Conservation (phyloP, 164 flowering plant species). For the Santalum album region DNA sequence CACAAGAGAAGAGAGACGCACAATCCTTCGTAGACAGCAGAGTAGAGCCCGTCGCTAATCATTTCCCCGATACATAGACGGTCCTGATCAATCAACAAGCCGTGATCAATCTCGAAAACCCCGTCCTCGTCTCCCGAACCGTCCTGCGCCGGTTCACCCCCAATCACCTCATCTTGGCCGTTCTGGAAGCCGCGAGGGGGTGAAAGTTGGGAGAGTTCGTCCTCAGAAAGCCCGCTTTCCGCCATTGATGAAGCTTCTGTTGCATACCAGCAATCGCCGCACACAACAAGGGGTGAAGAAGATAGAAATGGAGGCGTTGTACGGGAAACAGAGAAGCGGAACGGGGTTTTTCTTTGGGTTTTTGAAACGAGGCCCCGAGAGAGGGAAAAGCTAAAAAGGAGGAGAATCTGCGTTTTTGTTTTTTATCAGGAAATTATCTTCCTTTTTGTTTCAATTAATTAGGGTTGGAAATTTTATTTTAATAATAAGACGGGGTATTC, state of each 20-base stretch:
- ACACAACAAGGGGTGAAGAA: not conserved
- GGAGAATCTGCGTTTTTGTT: no score
- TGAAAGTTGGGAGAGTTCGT: not conserved
- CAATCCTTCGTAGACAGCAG: conserved; percentile 24
- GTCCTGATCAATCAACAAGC: conserved; percentile 12
- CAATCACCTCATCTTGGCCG: not conserved
- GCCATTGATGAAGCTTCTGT: conserved; percentile 1
- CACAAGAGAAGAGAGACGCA: conserved; percentile 11
- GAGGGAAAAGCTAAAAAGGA: no score
- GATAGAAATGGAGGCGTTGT: not conserved
- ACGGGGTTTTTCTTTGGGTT: no score
- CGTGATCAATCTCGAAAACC: not conserved
- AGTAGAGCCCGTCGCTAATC: conserved; percentile 22
- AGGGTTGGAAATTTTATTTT: no score
- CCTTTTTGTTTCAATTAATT: no score
- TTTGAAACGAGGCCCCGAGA: no score
- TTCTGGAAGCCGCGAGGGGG: not conserved
- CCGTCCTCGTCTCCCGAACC: not conserved
- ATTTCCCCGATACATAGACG: conserved; percentile 2
- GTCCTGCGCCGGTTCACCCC: not conserved
- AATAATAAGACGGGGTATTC: no score
- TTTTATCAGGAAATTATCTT: no score
- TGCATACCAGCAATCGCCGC: not conserved
- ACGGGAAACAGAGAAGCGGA: no score
- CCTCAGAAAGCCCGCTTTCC: not conserved